phyloP scores from a whole-genome alignment of 2,329 filamentous ascomycete species.

The Diaporthe amygdali region DNA sequence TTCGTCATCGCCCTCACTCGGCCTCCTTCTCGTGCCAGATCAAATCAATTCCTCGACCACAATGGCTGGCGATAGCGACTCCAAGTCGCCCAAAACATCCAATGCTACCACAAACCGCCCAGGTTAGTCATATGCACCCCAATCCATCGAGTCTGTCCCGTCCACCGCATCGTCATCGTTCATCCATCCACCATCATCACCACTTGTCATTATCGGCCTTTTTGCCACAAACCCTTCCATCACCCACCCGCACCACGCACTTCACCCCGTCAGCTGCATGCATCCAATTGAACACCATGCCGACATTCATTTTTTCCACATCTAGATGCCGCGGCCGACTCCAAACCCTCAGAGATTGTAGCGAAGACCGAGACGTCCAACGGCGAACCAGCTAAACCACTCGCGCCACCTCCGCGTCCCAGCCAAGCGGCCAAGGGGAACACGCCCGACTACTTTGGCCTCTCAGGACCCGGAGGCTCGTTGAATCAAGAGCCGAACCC shows the following conservation, averaged over 20 bases:
- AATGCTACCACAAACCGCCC: conserved; percentile 31
- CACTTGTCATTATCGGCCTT: neutral
- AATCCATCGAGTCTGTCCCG: neutral
- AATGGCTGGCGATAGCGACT: conserved; percentile 39
- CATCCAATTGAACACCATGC: conserved; percentile 14
- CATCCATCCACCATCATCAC: neutral
- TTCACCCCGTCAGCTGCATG: neutral
- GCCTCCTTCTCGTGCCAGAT: neutral
- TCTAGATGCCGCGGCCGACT: conserved; percentile 49
- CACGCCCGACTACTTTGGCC: conserved; percentile 73
- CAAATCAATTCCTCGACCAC: conserved; percentile 5
- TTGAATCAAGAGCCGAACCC: conserved; percentile 89
- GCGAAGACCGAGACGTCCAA: conserved; percentile 58
- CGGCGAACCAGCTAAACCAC: conserved; percentile 66
- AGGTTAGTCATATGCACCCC: conserved; percentile 23
- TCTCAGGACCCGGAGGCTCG: conserved; percentile 52
- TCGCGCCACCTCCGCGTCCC: conserved; percentile 74
- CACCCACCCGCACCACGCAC: conserved; percentile 24
- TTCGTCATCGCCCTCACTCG: conserved; percentile 50
- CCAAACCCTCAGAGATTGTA: conserved; percentile 49
- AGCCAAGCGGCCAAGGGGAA: conserved; percentile 48
- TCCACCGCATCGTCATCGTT: neutral
- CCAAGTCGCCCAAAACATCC: conserved; percentile 54
- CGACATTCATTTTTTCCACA: conserved; percentile 28
- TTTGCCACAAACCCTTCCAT: neutral